Evolutionary conservation across 345 rosid species (phyloP), one percentile per base, ranked within the genome.

Genomic region (Excoecaria agallocha): DNA sequence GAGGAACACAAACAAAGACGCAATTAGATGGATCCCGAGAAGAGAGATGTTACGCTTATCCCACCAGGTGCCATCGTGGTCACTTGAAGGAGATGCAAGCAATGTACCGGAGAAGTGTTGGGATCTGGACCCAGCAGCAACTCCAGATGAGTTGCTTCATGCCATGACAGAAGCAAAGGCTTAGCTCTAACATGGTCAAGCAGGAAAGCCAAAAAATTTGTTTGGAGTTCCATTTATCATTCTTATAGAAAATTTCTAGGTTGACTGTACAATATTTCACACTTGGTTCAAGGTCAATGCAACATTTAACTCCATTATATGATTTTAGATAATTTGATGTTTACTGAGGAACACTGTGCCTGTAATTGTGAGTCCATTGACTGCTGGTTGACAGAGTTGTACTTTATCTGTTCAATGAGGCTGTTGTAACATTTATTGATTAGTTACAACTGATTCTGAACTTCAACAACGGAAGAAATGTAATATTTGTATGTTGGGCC

Each of bases 81-180:
- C 86, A 69, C 94, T 95, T 50, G 82, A 86, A 73, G 91, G 88
- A 67, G 96, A 83, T 68, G 79, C 87, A 9, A 78, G 71, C 45
- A 87, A 78, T 52, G 71, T 95, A 58, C 96, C 96, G 0, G 91
- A 85, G 58, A 87, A 86, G 66, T 95, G 98, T 69, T 95, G 98
- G 97, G 99, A 95, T 87, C 82, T 95, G 41, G 99, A 95, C 77
- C 96, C 99, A 0, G 99, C 99, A 37, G 99, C 99, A 20, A 95
- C 97, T 68, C 98, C 99, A 7, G 99, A 95, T 46, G 93, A 90
- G 78, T 84, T 95, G 84, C 99, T 95, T 75, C 88, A 89, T 51
- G 76, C 78, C 5, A 81, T 45, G 77, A 74, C 88, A 64, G 87
- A 86, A 77, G 77, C 66, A 54, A 79, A 81, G 77, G 80, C 80